Conservation (phyloP, 345 rosid species). For the Eucalyptus curtisii region DNA sequence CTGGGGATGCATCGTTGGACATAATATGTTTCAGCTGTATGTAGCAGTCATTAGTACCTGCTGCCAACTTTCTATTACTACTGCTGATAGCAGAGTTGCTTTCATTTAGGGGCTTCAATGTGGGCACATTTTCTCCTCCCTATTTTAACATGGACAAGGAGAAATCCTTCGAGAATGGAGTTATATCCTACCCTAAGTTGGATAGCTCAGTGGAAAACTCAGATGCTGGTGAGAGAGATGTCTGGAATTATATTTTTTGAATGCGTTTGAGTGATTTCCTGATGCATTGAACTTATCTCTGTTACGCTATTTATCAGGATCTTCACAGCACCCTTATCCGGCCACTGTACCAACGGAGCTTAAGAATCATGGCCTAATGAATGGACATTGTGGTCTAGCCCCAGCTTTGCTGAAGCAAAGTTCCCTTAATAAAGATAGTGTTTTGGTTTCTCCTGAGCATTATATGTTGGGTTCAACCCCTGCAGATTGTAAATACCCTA, state of each 20-base stretch:
- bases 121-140: conserved; percentile 14
- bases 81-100: background rate
- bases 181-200: conserved; percentile 21
- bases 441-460: conserved; percentile 26
- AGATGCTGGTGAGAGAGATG: conserved; percentile 21
- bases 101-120: conserved; percentile 20
- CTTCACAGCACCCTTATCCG: conserved; percentile 29
- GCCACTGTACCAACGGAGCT: conserved; percentile 13
- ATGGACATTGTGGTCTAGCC: conserved; percentile 20
- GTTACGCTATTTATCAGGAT: conserved; percentile 21
- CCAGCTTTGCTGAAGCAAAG: conserved; percentile 18
- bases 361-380: conserved; percentile 7
- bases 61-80: background rate
- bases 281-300: background rate
- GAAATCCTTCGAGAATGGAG: conserved; percentile 16
- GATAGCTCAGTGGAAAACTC: conserved; percentile 16
- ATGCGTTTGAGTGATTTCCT: background rate
- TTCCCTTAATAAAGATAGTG: conserved; percentile 14
- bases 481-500: conserved; percentile 28
- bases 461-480: conserved; percentile 22
- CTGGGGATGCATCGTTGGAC: background rate
- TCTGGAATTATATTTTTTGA: background rate
- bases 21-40: background rate
- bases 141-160: conserved; percentile 15
- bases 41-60: background rate